Base-by-base conservation (phyloP, 2,329 filamentous ascomycete genomes). In the Phialophora macrospora region DNA sequence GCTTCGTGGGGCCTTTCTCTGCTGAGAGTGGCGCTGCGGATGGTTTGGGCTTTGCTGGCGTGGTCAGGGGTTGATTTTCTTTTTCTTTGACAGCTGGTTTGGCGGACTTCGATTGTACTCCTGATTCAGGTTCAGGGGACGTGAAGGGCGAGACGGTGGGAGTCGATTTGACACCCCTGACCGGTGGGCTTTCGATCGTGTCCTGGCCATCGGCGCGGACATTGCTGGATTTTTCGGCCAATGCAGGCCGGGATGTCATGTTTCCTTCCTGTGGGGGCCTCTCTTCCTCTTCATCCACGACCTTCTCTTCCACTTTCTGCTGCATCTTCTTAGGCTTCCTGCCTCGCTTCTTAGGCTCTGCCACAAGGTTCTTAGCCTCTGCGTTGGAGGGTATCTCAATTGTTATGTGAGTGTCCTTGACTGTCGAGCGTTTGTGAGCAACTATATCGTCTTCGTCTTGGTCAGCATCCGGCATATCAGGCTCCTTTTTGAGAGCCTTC, bases 261-360 rank as follows among this genome's bases (percentile, higher is more conserved):
- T 54, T 4, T 9, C 17, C 34, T 8, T 54, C 57, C 1, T 57
- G 49, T 11, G 17, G 12, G 12, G 8, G 26, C 14, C 44, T 48
- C 30, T 62, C 60, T 55, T 62, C 32, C 22, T 64, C 60, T 24
- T 55, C 57, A n/a, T 67, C 51, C 8, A 24, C 60, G 14, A 30
- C 17, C 20, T 51, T 52, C 41, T 63, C 63, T 46, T 54, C 60
- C 28, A 34, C 32, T 32, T 63, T 59, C 55, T 61, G 59, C 55
- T 58, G 46, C 7, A 20, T 17, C 51, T 71, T 71, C 57, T 71
- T 72, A 6, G 67, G 66, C 58, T 68, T 72, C 20, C 71, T 63
- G 9, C 71, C 71, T 41, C 71, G 68, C 57, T 72, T 72, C 65
- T 72, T 72, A 59, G 69, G 68, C 51, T 54, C 69, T n/a, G 61